These are phyloP conservation scores for Danielozyma ontarioensis DNA, from an alignment of 805 yeast species.

Conservation along the genomic window DNA sequence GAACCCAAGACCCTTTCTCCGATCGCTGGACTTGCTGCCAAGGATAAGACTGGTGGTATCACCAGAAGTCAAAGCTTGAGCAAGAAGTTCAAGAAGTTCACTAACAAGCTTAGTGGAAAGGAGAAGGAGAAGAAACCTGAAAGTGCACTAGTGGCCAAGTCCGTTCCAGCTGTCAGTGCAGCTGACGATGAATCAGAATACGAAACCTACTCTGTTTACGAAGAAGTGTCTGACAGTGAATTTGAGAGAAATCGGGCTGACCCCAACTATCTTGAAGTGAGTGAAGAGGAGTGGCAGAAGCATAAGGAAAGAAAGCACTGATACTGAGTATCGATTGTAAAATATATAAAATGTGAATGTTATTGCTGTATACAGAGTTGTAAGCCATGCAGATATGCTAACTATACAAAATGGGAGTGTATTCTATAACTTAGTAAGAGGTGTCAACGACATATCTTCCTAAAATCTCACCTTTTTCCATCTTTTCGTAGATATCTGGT, in stretches of 20 bases:
- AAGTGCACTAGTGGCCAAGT: not conserved
- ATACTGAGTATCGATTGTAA: no score
- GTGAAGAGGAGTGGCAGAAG: constrained; percentile 10
- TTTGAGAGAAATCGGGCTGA: constrained; percentile 40
- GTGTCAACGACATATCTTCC: constrained; percentile 10
- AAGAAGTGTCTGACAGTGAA: constrained; percentile 46
- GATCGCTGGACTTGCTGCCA: not conserved
- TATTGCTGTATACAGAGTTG: no score
- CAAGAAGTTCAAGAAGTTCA: constrained; percentile 12
- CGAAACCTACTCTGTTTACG: constrained; percentile 27
- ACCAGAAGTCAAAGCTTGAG: constrained; percentile 11
- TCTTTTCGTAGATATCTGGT: constrained; percentile 6
- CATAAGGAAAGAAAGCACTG: no score
- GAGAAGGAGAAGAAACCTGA: constrained; percentile 1
- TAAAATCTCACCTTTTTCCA: constrained; percentile 6
- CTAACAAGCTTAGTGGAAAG: constrained; percentile 9
- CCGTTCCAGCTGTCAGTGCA: constrained; percentile 1
- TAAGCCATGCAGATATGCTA: no score
- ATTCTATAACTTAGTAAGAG: constrained; percentile 2
- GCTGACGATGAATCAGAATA: constrained; percentile 7
- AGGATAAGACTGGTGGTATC: not conserved
- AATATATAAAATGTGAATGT: no score
- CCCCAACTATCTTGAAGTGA: constrained; percentile 44
- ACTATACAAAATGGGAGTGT: no score
- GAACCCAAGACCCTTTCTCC: not conserved